These are phyloP conservation scores for Globisporangium uncinulatum DNA, from an alignment of 352 stramenopile species.

Conservation along the genomic window DNA sequence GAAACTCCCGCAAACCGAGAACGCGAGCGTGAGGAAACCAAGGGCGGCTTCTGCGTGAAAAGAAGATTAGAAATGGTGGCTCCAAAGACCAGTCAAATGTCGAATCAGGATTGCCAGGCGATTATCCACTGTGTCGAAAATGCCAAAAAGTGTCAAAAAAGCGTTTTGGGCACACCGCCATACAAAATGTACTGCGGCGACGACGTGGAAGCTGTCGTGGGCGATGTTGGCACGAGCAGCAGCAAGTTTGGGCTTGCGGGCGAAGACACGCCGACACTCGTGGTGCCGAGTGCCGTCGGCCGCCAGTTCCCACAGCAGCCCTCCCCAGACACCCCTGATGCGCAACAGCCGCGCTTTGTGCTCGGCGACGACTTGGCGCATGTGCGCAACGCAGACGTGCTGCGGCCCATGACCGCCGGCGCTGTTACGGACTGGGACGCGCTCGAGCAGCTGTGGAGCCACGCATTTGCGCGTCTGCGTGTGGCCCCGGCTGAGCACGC, in stretches of 20 bases:
- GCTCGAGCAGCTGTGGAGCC: conserved; percentile 77
- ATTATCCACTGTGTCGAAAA: not conserved
- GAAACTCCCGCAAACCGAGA: too few species aligned
- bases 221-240: conserved; percentile 87
- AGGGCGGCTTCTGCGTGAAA: not conserved
- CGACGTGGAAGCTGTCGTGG: conserved; percentile 94
- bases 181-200: conserved; percentile 93
- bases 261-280: conserved; percentile 91
- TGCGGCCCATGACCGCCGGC: conserved; percentile 47
- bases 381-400: conserved; percentile 50
- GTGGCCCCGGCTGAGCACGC: conserved; percentile 67
- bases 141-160: not conserved
- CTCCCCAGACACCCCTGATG: not conserved
- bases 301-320: conserved; percentile 11
- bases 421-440: conserved; percentile 79
- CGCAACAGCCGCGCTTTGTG: conserved; percentile 13
- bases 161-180: not conserved
- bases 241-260: conserved; percentile 94
- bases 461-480: conserved; percentile 68
- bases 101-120: too few species aligned
- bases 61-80: not conserved
- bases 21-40: not conserved
- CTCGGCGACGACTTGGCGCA: conserved; percentile 62
- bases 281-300: conserved; percentile 74
- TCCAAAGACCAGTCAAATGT: not conserved